Evolutionary conservation across 768 basidiomycete species (phyloP).

Genomic region (Glaciozyma antarctica): DNA sequence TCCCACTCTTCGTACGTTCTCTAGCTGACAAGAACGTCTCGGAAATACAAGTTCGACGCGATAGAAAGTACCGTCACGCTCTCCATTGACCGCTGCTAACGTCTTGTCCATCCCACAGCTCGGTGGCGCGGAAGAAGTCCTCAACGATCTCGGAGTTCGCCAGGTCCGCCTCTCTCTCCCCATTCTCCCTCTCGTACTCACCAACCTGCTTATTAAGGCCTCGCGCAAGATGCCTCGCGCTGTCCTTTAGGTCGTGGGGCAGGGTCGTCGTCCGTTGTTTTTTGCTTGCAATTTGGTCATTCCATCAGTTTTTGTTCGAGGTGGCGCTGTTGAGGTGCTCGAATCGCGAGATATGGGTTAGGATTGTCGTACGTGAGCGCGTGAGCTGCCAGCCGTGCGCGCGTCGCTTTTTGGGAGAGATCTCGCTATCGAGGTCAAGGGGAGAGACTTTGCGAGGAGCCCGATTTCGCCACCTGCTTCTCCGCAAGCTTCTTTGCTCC

Average conservation of each 20-base stretch:
- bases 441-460: no score
- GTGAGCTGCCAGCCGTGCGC: no score
- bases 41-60: constrained; percentile 15
- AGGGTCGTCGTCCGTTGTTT: neutral
- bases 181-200: neutral
- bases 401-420: no score
- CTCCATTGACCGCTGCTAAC: neutral
- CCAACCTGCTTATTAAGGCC: neutral
- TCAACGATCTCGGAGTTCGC: constrained; percentile 27
- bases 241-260: constrained; percentile 4
- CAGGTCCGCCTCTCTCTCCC: constrained; percentile 5
- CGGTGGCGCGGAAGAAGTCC: constrained; percentile 24
- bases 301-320: neutral
- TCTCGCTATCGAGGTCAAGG: no score
- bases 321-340: no score
- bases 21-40: no score
- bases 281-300: neutral
- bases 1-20: no score
- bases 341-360: no score
- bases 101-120: neutral
- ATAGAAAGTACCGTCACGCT: neutral
- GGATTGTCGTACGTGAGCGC: no score
- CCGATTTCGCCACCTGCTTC: no score
- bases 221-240: constrained; percentile 31
- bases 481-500: no score